These are phyloP conservation scores for Lophiotrema nucula DNA, from an alignment of 495 filamentous ascomycete genomes.

Conservation along the genomic window DNA sequence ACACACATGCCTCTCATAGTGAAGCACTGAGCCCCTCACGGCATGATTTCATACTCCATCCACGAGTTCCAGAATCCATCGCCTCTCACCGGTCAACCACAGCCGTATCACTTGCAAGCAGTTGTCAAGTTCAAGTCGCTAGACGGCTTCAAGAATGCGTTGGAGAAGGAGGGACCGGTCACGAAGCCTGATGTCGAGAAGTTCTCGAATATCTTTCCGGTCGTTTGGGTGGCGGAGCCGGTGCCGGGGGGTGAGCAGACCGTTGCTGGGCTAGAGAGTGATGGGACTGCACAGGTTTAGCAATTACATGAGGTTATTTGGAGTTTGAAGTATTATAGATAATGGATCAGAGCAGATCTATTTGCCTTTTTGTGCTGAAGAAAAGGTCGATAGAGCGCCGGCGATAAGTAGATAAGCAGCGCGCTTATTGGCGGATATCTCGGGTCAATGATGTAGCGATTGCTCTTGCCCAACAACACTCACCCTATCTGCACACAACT, in stretches of 20 bases:
- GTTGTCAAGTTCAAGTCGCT: neutral
- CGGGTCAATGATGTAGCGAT: slow-evolving; percentile 11
- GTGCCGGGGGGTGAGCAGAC: neutral
- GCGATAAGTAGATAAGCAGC: too few relatives aligned
- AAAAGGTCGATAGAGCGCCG: too few relatives aligned
- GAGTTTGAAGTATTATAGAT: neutral
- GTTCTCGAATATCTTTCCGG: slow-evolving; percentile 10
- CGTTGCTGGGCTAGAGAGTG: neutral
- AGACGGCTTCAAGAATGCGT: slow-evolving; percentile 3
- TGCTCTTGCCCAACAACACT: neutral
- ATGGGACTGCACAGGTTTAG: neutral
- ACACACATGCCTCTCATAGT: slow-evolving; percentile 4
- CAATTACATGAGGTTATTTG: neutral
- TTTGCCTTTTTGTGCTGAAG: too few relatives aligned
- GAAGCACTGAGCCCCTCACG: neutral
- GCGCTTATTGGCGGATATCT: slow-evolving; percentile 23
- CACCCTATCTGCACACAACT: neutral
- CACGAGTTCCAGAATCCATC: slow-evolving; percentile 8
- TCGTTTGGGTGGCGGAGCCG: slow-evolving; percentile 1
- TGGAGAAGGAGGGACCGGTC: neutral
- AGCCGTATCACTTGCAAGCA: slow-evolving; percentile 10
- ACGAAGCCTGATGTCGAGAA: slow-evolving; percentile 4
- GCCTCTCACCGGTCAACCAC: slow-evolving; percentile 9
- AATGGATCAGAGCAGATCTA: too few relatives aligned
- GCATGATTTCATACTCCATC: slow-evolving; percentile 4